Evolutionary conservation across 306 rosid genomes (phyloP).

Genomic region (Lagenaria siceraria): DNA sequence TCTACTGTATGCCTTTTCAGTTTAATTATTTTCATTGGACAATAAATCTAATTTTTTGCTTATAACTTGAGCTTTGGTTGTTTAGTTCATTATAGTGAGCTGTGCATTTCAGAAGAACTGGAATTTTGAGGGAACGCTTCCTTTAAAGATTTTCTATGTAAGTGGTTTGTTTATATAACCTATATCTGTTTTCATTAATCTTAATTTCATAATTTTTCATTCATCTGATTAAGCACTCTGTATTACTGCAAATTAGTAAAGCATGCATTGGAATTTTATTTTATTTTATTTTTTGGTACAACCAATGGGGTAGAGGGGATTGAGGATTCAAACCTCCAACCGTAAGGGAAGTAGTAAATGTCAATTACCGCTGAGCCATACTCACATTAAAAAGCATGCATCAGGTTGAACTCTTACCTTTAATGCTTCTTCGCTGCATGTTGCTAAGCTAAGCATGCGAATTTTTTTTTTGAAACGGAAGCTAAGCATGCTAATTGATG

Average conservation of each 20-base stretch:
- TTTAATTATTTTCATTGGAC: conserved; percentile 1
- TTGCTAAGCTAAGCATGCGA: not conserved
- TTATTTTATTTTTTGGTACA: no score
- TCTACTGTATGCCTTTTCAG: conserved; percentile 37
- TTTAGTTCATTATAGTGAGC: conserved; percentile 15
- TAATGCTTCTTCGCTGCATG: not conserved
- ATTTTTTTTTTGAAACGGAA: no score
- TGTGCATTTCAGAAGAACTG: conserved; percentile 50
- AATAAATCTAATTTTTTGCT: not conserved
- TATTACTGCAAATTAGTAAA: not conserved
- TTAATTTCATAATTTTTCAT: not conserved
- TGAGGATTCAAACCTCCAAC: no score
- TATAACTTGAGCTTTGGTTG: conserved; percentile 2
- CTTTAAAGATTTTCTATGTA: conserved; percentile 51
- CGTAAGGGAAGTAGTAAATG: no score
- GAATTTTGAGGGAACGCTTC: conserved; percentile 16
- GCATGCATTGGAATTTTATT: not conserved
- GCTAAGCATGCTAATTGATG: not conserved
- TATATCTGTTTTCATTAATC: not conserved
- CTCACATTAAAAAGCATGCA: no score
- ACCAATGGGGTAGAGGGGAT: not conserved
- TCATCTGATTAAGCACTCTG: not conserved
- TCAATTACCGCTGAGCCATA: no score
- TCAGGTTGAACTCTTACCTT: not conserved
- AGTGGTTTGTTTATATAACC: conserved; percentile 18